These are phyloP conservation scores for Erysimum cheiranthoides DNA, from an alignment of 345 rosid genomes.

Conservation along the genomic window DNA sequence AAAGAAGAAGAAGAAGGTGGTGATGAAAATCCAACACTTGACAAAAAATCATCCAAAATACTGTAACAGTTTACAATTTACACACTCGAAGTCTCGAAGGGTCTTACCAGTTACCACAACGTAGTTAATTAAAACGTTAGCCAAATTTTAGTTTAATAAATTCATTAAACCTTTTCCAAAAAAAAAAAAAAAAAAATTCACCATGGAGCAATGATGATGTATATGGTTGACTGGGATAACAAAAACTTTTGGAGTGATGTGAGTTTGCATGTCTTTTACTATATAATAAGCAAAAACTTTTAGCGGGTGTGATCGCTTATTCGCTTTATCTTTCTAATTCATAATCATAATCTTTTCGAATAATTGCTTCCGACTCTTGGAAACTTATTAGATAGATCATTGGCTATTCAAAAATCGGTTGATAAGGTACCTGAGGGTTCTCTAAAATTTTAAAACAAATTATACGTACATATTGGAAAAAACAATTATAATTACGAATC, in stretches of 20 bases:
- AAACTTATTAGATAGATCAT: constrained; percentile 13
- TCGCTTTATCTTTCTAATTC: constrained; percentile 32
- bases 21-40: background rate
- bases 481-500: background rate
- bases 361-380: constrained; percentile 22
- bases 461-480: too few relatives aligned
- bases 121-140: constrained; percentile 1
- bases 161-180: too few relatives aligned
- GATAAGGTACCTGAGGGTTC: constrained; percentile 22
- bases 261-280: background rate
- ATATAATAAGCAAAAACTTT: background rate
- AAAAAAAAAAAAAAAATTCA: too few relatives aligned
- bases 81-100: background rate
- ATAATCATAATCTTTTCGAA: constrained; percentile 36
- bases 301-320: constrained; percentile 14
- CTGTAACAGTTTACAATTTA: background rate
- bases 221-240: constrained; percentile 30
- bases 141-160: background rate
- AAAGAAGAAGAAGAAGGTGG: too few relatives aligned
- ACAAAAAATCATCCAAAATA: background rate
- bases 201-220: constrained; percentile 21
- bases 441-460: background rate
- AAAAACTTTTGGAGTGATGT: constrained; percentile 31
- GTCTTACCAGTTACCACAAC: background rate
- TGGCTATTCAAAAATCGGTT: constrained; percentile 7